phyloP scores from a whole-genome alignment of 2,329 filamentous ascomycete genomes.

The Diaporthe ampelina region DNA sequence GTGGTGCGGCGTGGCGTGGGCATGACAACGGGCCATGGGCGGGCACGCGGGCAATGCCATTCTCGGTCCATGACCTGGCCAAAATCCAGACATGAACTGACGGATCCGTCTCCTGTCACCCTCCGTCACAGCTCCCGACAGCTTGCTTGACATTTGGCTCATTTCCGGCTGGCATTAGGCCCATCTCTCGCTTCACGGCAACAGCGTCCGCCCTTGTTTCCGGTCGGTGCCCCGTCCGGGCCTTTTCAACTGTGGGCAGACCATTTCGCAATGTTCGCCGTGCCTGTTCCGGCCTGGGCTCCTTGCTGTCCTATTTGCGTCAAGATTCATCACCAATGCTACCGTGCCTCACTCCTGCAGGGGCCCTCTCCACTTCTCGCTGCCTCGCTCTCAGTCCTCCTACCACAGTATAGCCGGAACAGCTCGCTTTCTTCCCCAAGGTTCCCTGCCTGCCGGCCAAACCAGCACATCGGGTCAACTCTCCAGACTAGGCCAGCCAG shows the following conservation, averaged over 20 bases:
- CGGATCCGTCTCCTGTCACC: slow-evolving; percentile 3
- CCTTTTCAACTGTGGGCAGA: not conserved
- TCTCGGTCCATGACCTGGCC: not conserved
- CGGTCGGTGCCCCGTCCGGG: slow-evolving; percentile 22
- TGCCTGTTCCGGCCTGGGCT: not conserved
- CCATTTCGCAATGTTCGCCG: not conserved
- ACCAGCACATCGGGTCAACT: slow-evolving; percentile 27
- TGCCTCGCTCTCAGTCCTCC: slow-evolving; percentile 21
- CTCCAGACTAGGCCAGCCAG: not conserved
- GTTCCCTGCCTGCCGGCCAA: slow-evolving; percentile 25
- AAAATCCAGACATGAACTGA: slow-evolving; percentile 14
- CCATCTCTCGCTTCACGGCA: slow-evolving; percentile 10
- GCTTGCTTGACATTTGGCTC: slow-evolving; percentile 17
- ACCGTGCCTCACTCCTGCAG: slow-evolving; percentile 25
- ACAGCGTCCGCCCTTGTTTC: slow-evolving; percentile 36
- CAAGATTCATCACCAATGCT: slow-evolving; percentile 29
- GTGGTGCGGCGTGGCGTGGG: slow-evolving; percentile 18
- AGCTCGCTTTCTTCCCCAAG: not conserved
- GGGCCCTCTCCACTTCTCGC: slow-evolving; percentile 1
- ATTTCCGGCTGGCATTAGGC: slow-evolving; percentile 15
- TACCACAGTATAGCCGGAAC: not conserved
- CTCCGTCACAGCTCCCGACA: slow-evolving; percentile 8
- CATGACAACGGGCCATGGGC: slow-evolving; percentile 9
- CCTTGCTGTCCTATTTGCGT: not conserved
- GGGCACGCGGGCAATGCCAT: slow-evolving; percentile 5